Conservation (phyloP, 176 grass and related monocot species). For the maize (Zea mays) region DNA sequence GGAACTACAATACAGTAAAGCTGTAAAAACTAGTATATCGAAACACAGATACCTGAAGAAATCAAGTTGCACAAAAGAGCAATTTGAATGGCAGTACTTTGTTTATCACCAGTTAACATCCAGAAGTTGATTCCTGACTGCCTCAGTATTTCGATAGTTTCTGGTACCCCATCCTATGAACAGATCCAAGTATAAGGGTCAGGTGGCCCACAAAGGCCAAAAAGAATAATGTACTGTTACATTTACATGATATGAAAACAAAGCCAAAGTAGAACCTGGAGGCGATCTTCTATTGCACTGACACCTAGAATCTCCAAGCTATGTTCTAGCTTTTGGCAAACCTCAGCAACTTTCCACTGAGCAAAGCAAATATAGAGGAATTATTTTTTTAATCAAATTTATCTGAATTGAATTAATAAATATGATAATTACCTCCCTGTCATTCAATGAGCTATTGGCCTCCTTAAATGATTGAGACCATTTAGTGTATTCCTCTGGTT, state of each 20-base stretch:
- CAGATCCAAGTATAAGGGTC: slow-evolving; percentile 28
- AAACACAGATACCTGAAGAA: slow-evolving; percentile 70
- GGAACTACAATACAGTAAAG: slow-evolving; percentile 1
- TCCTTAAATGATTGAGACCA: slow-evolving; percentile 91
- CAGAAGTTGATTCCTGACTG: slow-evolving; percentile 96
- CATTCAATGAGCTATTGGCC: slow-evolving; percentile 70
- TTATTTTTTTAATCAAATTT: slow-evolving; percentile 27
- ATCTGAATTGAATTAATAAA: slow-evolving; percentile 27
- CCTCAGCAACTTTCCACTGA: slow-evolving; percentile 94
- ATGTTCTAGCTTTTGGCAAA: slow-evolving; percentile 88
- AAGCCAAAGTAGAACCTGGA: slow-evolving; percentile 65
- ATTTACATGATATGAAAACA: slow-evolving; percentile 22
- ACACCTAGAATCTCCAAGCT: slow-evolving; percentile 88
- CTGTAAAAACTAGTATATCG: slow-evolving; percentile 9
- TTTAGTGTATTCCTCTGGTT: slow-evolving; percentile 70
- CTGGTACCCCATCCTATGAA: slow-evolving; percentile 79
- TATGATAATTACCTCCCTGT: slow-evolving; percentile 73
- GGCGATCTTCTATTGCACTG: slow-evolving; percentile 89
- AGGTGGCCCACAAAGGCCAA: neutral
- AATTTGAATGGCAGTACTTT: slow-evolving; percentile 96
- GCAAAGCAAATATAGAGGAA: slow-evolving; percentile 22
- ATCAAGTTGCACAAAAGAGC: slow-evolving; percentile 92
- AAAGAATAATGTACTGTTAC: slow-evolving; percentile 15
- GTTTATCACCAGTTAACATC: slow-evolving; percentile 99
- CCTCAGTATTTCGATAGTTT: slow-evolving; percentile 97